Base-by-base conservation (phyloP, 2,329 filamentous ascomycete species). In the Neospermospora avenae region DNA sequence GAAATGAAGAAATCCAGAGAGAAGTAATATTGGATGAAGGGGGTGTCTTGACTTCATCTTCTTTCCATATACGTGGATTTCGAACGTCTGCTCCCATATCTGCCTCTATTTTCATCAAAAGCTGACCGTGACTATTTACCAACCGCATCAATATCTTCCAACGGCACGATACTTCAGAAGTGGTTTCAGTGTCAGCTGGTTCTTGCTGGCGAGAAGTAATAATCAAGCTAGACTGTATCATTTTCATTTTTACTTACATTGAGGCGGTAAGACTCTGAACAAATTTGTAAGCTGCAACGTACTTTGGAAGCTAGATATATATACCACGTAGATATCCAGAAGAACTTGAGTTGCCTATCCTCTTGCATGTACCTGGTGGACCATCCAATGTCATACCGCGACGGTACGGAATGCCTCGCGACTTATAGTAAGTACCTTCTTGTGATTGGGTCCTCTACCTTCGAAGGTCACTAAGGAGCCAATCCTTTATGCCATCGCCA, bases 391-490 rank as follows among this genome's bases (percentile, higher is more conserved):
- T 79, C 67, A 92, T 93, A 0, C 90, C 90, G 28, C 90, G 77
- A 1, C 90, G 81, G 54, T 92, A 85, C 0, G 89, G 89, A 34
- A 93, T 90, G 0, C 89, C 89, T 4, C 88, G 80, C 31, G 84
- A 83, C 0, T 86, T 83, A 68, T 93, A 93, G 86, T 88, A 93
- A 93, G 86, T 88, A 93, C 96, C 97, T 31, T 92, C 93, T 22
- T 90, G 96, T 63, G 10, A 35, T 48, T 1, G 77, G 77, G 22
- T 80, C 77, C 4, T 82, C 56, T 81, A 82, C 37, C 80, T 80
- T 2, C 74, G 73, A 24, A 81, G 77, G 56, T 82, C 80, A n/a
- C 69, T 67, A 0, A 82, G 68, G 1, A 82, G 75, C 3, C 75
- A 72, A 8, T 72, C 69, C 67, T 82, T 82, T 1, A 75, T 68